These are phyloP conservation scores for Claviceps sp. DNA, from an alignment of 2,329 filamentous ascomycete species.

Conservation along the genomic window DNA sequence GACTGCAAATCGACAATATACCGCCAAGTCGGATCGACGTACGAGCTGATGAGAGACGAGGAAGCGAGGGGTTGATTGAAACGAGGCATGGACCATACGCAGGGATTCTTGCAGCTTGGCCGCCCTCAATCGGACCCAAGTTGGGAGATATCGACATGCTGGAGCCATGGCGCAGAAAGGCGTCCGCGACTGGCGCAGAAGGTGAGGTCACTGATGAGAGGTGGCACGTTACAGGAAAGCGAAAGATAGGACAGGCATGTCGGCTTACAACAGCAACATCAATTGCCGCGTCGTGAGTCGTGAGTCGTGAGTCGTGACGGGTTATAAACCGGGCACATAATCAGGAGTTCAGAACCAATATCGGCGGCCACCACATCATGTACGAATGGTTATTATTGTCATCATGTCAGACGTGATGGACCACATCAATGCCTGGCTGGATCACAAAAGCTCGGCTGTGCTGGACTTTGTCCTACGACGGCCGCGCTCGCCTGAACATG, in stretches of 20 bases:
- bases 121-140: background rate
- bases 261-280: background rate
- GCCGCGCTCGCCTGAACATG: background rate
- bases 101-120: background rate
- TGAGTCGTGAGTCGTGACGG: background rate
- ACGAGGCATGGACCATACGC: background rate
- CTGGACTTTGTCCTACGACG: no score
- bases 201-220: no score
- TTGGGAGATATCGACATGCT: background rate
- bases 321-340: no score
- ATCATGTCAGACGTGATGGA: no score
- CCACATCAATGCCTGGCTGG: background rate
- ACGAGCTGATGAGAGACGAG: background rate
- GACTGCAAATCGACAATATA: background rate
- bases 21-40: background rate
- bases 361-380: no score
- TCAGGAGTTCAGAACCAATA: no score
- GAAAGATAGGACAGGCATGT: background rate
- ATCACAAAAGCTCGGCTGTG: no score
- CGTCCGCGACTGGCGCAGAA: background rate
- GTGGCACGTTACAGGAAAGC: background rate
- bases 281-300: background rate
- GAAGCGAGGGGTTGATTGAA: background rate
- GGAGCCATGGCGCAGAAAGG: slow-evolving; percentile 1
- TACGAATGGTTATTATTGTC: no score